phyloP scores from a whole-genome alignment of 345 rosid genomes.

The Eucalyptus tenuipes region DNA sequence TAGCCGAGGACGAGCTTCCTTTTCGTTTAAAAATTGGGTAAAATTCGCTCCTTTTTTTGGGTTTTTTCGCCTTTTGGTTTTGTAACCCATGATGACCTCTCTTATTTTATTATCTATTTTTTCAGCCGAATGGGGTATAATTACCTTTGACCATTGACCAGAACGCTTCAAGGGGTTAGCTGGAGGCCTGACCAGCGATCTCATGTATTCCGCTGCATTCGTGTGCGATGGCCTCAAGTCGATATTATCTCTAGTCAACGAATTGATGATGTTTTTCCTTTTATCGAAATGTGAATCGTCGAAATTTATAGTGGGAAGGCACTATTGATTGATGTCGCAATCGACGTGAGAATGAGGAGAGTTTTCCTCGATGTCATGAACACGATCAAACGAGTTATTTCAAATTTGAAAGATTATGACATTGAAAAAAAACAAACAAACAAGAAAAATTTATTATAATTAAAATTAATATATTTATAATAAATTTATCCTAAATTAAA shows the following conservation, averaged over 20 bases:
- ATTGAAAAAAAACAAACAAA: too few relatives aligned
- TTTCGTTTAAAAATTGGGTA: neutral
- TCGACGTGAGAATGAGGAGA: neutral
- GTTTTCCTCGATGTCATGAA: neutral
- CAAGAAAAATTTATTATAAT: rapidly evolving
- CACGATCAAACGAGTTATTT: rapidly evolving
- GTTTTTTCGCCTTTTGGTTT: neutral
- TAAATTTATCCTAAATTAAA: too few relatives aligned
- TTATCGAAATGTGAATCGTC: neutral
- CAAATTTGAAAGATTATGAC: too few relatives aligned
- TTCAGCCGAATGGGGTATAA: neutral
- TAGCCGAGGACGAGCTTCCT: neutral
- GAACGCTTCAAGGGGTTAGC: neutral
- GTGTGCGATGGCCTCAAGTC: neutral
- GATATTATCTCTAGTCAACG: neutral
- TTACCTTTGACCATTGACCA: neutral
- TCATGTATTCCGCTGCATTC: neutral
- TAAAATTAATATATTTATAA: too few relatives aligned
- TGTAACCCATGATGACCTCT: neutral
- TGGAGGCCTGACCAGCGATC: neutral
- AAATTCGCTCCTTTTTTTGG: neutral
- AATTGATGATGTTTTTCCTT: neutral
- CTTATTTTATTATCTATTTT: neutral
- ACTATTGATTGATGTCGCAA: neutral
- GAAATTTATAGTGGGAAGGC: neutral